Base-by-base conservation (phyloP, 768 basidiomycete species). In the Psilocybe azurescens region DNA sequence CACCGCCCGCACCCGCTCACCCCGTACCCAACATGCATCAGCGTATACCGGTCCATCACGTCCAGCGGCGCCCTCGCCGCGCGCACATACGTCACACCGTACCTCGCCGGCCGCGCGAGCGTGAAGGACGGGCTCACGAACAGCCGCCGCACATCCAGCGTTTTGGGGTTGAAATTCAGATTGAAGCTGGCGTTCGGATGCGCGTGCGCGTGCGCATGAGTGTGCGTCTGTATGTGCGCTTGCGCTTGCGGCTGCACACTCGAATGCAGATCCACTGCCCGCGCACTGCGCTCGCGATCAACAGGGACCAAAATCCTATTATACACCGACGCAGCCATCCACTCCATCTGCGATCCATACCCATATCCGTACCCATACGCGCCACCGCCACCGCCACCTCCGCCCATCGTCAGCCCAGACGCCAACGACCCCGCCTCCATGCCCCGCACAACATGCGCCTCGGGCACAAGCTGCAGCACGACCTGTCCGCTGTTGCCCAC, bases 21-120 rank as follows among this genome's bases (percentile, higher is more conserved):
- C 44, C 76, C 80, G 72, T 95, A 95, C 2, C 86, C 94, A 41
- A 94, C 81, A 70, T 95, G 94, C 48, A 95, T 75, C 56, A 94
- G 74, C 1, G 84, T 87, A 36, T 73, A 60, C 2, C 78, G 72
- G 68, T 83, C 80, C 61, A 81, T 60, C 16, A 83, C 83, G 54
- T 80, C 81, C 46, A 83, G 70, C 4, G 79, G 71, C 9, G 81
- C 66, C 58, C 76, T 74, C 1, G 75, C 60, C 14, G 77, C 63
- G 53, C 78, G 72, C 44, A 73, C 64, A 65, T 76, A 80, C 30
- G 78, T 73, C n/a, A 79, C 79, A 47, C 77, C 78, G 63, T 77
- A 77, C 62, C 71, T 62, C n/a, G 72, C 32, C 2, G 82, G 74
- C 44, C 88, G 78, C 6, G 89, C 83, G 5, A 94, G 79, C 0